Evolutionary conservation across 2,329 filamentous ascomycete genomes (phyloP), one percentile per base, ranked within the genome.

Genomic region (Xylaria hypoxylon): DNA sequence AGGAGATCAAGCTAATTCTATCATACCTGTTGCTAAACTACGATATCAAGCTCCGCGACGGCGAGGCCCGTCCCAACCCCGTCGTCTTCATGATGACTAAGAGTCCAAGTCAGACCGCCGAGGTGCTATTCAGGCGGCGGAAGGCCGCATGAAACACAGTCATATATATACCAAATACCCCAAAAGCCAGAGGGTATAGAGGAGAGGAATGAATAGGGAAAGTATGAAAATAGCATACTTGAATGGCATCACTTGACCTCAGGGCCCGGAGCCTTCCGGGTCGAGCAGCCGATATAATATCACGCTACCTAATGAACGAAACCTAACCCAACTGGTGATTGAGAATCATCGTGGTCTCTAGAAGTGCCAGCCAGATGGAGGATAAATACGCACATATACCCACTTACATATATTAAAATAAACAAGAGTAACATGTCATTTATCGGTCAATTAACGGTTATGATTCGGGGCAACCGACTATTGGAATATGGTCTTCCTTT

Each of bases 1-100:
- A 81, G 67, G 80, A 83, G 75, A 80, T 83, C 73, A 83, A 84
- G 73, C 72, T 83, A 68, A 78, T 83, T 19, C 68, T 84, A 15
- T 78, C 79, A 1, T 73, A 80, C 51, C 73, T 80, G 3, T 68
- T 83, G 48, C 79, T 83, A 0, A 79, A 76, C 31, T 82, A 82
- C 68, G 81, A 83, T 24, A 66, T 80, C 63, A 72, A 70, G 59
- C 73, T 78, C 10, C 66, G 61, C 2, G 77, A 75, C 2, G 77
- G 76, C 57, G 72, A 75, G 62, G 40, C 33, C 8, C 64, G 75
- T 19, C 76, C 76, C 1, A 50, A 66, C 31, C 75, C 76, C 2
- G 70, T 72, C 56, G 75, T 75, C 70, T 77, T 77, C 68, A 77
- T 77, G 76, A 77, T 77, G 76, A 77, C 72, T 31, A 75, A 73